Conservation (phyloP, 345 rosid genomes). For the Lumnitzera littorea region DNA sequence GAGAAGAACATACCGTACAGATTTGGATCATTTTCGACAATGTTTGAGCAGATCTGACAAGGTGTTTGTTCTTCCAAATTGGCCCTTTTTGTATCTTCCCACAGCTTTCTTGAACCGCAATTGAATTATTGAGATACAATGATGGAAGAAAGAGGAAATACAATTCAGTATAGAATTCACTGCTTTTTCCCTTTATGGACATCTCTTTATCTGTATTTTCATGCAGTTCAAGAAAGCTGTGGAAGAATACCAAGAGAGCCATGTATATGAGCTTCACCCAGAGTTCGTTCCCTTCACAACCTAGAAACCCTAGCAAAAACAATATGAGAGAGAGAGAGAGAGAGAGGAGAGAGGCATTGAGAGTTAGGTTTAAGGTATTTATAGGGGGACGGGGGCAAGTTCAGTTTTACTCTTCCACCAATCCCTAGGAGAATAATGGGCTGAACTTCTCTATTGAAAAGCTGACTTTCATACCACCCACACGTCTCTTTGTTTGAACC, state of each 20-base stretch:
- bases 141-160: neutral
- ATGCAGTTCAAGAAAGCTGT: slow-evolving; percentile 99
- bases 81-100: slow-evolving; percentile 78
- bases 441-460: slow-evolving; percentile 24
- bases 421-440: slow-evolving; percentile 97
- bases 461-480: slow-evolving; percentile 4
- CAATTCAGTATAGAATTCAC: too few species aligned
- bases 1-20: neutral
- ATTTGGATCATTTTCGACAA: neutral
- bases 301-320: neutral
- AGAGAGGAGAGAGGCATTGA: neutral
- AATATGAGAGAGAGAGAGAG: neutral
- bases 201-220: neutral
- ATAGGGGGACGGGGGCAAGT: slow-evolving; percentile 27
- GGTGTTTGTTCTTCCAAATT: slow-evolving; percentile 6
- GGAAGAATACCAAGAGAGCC: slow-evolving; percentile 87
- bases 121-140: slow-evolving; percentile 2
- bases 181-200: too few species aligned
- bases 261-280: neutral
- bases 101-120: slow-evolving; percentile 95
- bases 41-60: neutral
- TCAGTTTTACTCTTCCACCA: slow-evolving; percentile 40
- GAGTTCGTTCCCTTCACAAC: neutral
- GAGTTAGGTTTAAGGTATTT: slow-evolving; percentile 26
- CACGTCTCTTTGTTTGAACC: slow-evolving; percentile 12